A percentile compares a stretch with the other conserved stretches of the same genome.
phyloP scores from a whole-genome alignment of 2,329 filamentous ascomycete species.

The Sphaerulina vaccinii region DNA sequence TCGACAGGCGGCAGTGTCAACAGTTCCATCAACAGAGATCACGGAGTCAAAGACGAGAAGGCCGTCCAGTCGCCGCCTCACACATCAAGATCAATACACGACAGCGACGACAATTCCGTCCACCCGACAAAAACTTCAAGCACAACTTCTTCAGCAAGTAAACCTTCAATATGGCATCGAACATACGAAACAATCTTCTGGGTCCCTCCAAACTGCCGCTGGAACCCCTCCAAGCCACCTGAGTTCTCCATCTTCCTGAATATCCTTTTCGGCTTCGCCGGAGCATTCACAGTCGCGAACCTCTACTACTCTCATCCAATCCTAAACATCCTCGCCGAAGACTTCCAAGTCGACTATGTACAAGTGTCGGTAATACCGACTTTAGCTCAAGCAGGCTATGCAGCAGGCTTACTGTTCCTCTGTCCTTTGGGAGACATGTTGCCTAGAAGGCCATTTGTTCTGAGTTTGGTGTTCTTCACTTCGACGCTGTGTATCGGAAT shows the following conservation, averaged over 20 bases:
- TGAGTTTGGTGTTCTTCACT: slow-evolving; percentile 63
- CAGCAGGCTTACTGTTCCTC: slow-evolving; percentile 68
- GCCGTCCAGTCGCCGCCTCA: no score
- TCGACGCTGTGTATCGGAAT: slow-evolving; percentile 67
- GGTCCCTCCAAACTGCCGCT: slow-evolving; percentile 66
- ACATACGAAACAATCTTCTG: slow-evolving; percentile 48
- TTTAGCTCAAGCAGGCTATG: slow-evolving; percentile 76
- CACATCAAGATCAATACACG: no score
- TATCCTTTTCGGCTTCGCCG: slow-evolving; percentile 66
- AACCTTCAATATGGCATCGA: slow-evolving; percentile 27
- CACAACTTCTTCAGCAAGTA: not conserved
- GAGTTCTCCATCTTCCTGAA: slow-evolving; percentile 68
- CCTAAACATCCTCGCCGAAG: slow-evolving; percentile 68
- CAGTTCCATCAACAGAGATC: not conserved
- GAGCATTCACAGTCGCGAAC: slow-evolving; percentile 72
- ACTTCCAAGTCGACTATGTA: slow-evolving; percentile 70
- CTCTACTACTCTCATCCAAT: slow-evolving; percentile 81
- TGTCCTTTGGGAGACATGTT: slow-evolving; percentile 73
- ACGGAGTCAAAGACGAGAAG: no score
- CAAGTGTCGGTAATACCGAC: slow-evolving; percentile 68
- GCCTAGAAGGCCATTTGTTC: slow-evolving; percentile 66
- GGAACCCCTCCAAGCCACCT: slow-evolving; percentile 64
- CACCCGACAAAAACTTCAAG: not conserved
- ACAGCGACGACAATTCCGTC: not conserved
- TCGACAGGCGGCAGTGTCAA: no score